These are phyloP conservation scores for Butyriboletus loyo DNA, from an alignment of 768 basidiomycete genomes.

Conservation along the genomic window DNA sequence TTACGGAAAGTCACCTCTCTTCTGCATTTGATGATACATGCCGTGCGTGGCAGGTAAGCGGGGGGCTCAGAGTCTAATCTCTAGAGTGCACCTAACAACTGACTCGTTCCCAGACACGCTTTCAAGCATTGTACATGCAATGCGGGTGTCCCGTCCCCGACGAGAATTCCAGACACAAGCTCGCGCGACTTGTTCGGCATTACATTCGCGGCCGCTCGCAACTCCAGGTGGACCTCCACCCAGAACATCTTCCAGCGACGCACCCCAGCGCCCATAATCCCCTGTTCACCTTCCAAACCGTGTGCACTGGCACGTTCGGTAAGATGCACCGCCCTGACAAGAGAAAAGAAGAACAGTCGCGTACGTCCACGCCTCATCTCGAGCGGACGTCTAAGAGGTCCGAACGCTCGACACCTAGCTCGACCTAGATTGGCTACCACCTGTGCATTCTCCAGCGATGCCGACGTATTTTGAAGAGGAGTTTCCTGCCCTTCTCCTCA, in stretches of 20 bases:
- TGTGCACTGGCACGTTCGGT: constrained; percentile 20
- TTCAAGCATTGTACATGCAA: constrained; percentile 49
- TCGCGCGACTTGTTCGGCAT: constrained; percentile 34
- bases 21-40: constrained; percentile 51
- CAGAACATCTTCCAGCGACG: constrained; percentile 44
- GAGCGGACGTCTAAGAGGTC: not conserved
- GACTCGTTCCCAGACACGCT: constrained; percentile 36
- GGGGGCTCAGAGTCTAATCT: too few species aligned
- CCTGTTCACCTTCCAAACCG: constrained; percentile 35
- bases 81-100: not conserved
- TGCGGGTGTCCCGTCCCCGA: constrained; percentile 58
- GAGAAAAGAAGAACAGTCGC: not conserved
- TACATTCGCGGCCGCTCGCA: constrained; percentile 20
- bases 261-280: constrained; percentile 57
- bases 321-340: constrained; percentile 2
- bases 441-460: not conserved
- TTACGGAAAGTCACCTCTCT: constrained; percentile 45
- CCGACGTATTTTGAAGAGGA: not conserved
- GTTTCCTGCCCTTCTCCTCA: not conserved
- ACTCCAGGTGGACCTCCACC: constrained; percentile 33
- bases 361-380: not conserved
- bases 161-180: constrained; percentile 41
- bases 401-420: not conserved
- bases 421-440: not conserved
- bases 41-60: constrained; percentile 47